Percentiles rank a stretch among this genome's conserved stretches.
These are phyloP conservation scores for Fusarium scirpi DNA, from an alignment of 2,329 filamentous ascomycete genomes.

Conservation along the genomic window DNA sequence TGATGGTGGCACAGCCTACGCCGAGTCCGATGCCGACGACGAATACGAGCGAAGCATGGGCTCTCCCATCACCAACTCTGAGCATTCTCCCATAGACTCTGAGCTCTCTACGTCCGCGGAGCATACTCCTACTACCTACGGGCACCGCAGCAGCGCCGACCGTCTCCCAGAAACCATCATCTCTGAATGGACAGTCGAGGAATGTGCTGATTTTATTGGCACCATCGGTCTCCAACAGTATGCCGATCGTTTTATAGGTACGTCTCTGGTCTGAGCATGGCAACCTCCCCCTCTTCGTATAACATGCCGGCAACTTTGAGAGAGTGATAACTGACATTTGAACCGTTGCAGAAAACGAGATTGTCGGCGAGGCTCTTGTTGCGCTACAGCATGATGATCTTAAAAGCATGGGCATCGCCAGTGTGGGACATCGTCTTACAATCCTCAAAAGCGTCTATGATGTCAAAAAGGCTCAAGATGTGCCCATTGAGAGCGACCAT, in stretches of 20 bases:
- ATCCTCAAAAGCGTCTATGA: slow-evolving; percentile 97
- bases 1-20: slow-evolving; percentile 76
- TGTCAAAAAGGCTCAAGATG: slow-evolving; percentile 92
- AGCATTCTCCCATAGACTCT: slow-evolving; percentile 77
- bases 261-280: slow-evolving; percentile 50
- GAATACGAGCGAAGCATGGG: slow-evolving; percentile 82
- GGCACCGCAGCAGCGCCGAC: slow-evolving; percentile 73
- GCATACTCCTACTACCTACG: slow-evolving; percentile 84
- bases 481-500: slow-evolving; percentile 91
- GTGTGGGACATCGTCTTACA: slow-evolving; percentile 92
- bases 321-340: slow-evolving; percentile 34
- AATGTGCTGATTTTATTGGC: slow-evolving; percentile 89
- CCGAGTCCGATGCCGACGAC: slow-evolving; percentile 85
- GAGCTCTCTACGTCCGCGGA: slow-evolving; percentile 76
- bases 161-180: slow-evolving; percentile 80
- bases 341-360: slow-evolving; percentile 80
- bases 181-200: slow-evolving; percentile 84
- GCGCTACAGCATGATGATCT: slow-evolving; percentile 92
- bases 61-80: slow-evolving; percentile 76
- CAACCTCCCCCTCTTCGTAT: not conserved
- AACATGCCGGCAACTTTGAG: not conserved
- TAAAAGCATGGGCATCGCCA: slow-evolving; percentile 92
- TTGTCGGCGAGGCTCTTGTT: slow-evolving; percentile 90
- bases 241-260: slow-evolving; percentile 84
- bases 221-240: slow-evolving; percentile 86